Percentiles rank a stretch among this genome's conserved stretches.
Conservation (phyloP, 352 stramenopile species). For the Globisporangium takayamanum region DNA sequence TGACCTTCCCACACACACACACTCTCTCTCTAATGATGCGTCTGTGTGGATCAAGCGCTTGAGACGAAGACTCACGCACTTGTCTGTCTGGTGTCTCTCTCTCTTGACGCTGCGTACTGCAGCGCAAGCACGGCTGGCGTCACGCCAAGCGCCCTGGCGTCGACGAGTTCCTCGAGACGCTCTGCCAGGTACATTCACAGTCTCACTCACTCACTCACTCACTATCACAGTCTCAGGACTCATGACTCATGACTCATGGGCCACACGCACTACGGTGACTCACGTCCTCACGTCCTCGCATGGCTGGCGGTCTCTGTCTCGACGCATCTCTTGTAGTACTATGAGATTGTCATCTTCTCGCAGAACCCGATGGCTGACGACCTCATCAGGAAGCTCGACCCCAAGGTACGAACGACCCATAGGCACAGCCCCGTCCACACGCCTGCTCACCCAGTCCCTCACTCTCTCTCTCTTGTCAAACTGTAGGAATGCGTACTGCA, state of each 20-base stretch:
- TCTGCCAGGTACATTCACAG: conserved; percentile 41
- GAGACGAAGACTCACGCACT: not conserved
- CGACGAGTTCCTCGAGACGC: conserved; percentile 79
- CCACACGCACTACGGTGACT: not conserved
- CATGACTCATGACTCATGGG: not conserved
- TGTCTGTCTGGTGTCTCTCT: not conserved
- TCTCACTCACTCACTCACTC: not conserved
- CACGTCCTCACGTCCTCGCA: too few species aligned
- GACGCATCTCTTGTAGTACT: conserved; percentile 36
- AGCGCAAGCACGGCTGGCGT: conserved; percentile 85
- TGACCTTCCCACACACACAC: conserved; percentile 4
- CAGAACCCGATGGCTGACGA: conserved; percentile 81
- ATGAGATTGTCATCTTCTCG: conserved; percentile 87
- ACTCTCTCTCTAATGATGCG: not conserved
- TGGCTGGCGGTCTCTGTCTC: not conserved
- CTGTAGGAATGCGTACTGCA: conserved; percentile 68
- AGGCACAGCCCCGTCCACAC: too few species aligned
- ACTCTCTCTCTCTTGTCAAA: not conserved
- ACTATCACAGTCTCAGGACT: not conserved
- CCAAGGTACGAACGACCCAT: conserved; percentile 32
- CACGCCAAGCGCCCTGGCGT: conserved; percentile 82
- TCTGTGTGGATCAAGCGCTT: too few species aligned
- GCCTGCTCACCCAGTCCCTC: too few species aligned
- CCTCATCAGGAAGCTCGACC: conserved; percentile 73
- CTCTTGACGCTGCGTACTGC: not conserved